Evolutionary conservation across 371 early-diverging fungal species (phyloP).

Genomic region (Haplosporangium sp.): DNA sequence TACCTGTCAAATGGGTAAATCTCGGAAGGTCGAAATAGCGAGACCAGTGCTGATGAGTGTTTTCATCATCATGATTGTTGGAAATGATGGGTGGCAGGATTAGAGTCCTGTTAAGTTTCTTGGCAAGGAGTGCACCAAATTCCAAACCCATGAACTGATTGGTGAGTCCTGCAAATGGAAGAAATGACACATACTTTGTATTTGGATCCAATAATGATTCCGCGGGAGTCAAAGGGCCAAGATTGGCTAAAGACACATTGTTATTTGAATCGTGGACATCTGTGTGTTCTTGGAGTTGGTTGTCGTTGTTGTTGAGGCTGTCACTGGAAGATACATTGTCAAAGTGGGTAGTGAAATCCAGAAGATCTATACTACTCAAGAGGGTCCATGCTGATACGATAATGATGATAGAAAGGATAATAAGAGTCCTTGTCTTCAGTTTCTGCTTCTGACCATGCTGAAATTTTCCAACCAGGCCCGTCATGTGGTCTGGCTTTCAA

Average conservation of each 20-base stretch:
- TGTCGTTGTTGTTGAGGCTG: background rate
- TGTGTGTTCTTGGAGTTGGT: background rate
- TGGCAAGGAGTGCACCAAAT: constrained; percentile 21
- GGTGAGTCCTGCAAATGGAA: constrained; percentile 45
- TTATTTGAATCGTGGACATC: constrained; percentile 3
- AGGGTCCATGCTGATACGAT: constrained; percentile 24
- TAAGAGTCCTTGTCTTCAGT: constrained; percentile 3
- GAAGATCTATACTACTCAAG: constrained; percentile 14
- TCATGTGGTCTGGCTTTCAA: background rate
- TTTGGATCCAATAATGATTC: constrained; percentile 16
- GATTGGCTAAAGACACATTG: background rate
- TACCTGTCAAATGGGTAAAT: constrained; percentile 32
- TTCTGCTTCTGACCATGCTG: background rate
- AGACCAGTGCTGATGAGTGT: constrained; percentile 45
- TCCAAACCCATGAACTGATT: constrained; percentile 46
- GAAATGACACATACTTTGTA: constrained; percentile 26
- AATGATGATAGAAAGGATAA: constrained; percentile 15
- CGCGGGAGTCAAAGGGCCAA: background rate
- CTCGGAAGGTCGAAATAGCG: constrained; percentile 28
- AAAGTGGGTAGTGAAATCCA: constrained; percentile 1
- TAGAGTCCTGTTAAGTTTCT: constrained; percentile 36
- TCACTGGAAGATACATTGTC: background rate
- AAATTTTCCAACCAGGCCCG: background rate
- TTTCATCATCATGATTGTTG: constrained; percentile 36
- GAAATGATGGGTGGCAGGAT: constrained; percentile 44